Conservation (phyloP, 2,329 filamentous ascomycete genomes). For the Xylariales sp. region DNA sequence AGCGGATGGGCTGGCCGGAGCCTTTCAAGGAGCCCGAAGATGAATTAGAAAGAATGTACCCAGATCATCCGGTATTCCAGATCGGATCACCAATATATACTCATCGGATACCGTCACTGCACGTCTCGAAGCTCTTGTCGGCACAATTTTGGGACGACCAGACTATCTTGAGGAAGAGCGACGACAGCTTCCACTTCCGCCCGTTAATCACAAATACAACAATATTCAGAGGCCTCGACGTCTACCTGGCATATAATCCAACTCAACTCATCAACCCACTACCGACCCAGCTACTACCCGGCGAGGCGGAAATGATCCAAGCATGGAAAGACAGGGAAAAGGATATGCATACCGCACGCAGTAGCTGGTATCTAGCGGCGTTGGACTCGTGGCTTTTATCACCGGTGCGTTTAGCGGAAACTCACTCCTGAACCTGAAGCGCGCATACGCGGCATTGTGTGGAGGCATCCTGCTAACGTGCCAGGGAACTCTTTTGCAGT, state of each 20-base stretch:
- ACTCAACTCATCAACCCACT: background rate
- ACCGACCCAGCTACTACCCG: background rate
- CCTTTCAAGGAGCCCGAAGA: background rate
- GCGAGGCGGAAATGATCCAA: background rate
- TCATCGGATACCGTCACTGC: background rate
- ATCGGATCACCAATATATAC: background rate
- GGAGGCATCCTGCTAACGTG: background rate
- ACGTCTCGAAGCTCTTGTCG: conserved; percentile 26
- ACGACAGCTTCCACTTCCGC: conserved; percentile 11
- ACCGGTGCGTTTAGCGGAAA: conserved; percentile 15
- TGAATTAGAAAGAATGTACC: background rate
- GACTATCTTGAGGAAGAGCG: conserved; percentile 14
- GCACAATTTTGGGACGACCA: conserved; percentile 24
- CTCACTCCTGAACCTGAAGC: no score
- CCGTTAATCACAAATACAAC: background rate
- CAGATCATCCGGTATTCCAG: background rate
- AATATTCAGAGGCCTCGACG: background rate
- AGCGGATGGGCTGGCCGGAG: background rate
- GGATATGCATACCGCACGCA: background rate
- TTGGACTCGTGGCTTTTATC: rapidly evolving
- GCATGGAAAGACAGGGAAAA: background rate
- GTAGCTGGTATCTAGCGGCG: background rate
- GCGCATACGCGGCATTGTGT: no score
- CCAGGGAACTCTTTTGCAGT: conserved; percentile 1
- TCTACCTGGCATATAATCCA: background rate